Conservation (phyloP, 106 monocot genomes). For the Acanthochlamys bracteata region DNA sequence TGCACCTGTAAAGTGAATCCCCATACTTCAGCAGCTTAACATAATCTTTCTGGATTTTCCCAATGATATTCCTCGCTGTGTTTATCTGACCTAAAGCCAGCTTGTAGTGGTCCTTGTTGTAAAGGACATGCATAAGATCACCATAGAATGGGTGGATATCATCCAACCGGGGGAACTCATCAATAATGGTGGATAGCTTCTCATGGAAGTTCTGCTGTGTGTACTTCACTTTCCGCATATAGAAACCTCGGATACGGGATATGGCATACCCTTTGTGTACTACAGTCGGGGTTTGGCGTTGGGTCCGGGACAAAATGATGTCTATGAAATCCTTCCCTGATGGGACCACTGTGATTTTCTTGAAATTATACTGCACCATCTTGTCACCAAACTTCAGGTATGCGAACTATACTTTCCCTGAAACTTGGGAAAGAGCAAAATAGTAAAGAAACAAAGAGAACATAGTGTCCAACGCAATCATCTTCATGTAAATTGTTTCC, state of each 20-base stretch:
- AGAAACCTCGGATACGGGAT: conserved; percentile 79
- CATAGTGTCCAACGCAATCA: too few species aligned
- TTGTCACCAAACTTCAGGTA: conserved; percentile 1
- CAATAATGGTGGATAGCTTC: conserved; percentile 78
- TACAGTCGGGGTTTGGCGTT: conserved; percentile 94
- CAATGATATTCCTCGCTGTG: conserved; percentile 82
- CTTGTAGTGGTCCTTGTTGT: conserved; percentile 97
- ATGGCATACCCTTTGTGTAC: conserved; percentile 97
- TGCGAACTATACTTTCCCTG: not conserved
- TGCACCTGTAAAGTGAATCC: conserved; percentile 90
- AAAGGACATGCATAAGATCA: conserved; percentile 82
- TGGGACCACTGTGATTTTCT: conserved; percentile 90
- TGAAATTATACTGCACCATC: conserved; percentile 99
- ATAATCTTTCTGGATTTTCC: conserved; percentile 80
- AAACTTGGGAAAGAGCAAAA: not conserved
- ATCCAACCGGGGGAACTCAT: conserved; percentile 84
- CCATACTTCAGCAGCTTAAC: conserved; percentile 92
- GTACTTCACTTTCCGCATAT: conserved; percentile 89
- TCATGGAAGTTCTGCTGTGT: conserved; percentile 91
- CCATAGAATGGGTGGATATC: conserved; percentile 94
- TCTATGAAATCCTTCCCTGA: conserved; percentile 80
- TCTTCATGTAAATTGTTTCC: too few species aligned
- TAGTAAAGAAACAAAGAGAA: not conserved
- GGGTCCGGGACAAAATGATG: conserved; percentile 92
- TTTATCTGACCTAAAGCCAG: conserved; percentile 94